A percentile compares a stretch with the other conserved stretches of the same genome.
phyloP scores from a whole-genome alignment of 306 rosid genomes.

The Urtica urens region DNA sequence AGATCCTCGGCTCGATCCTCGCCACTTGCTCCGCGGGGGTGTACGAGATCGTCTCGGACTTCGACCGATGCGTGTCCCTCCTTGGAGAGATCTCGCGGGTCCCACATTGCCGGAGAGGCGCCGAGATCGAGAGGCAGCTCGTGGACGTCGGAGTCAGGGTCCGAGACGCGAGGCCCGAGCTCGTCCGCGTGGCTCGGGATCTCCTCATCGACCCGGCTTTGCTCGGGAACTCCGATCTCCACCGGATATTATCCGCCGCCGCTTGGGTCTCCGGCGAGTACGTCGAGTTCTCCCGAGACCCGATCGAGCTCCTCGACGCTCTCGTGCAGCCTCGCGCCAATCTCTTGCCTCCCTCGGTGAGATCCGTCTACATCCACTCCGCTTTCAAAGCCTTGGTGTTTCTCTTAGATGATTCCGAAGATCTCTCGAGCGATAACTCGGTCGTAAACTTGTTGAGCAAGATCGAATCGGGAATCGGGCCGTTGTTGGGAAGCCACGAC shows the following conservation, averaged over 20 bases:
- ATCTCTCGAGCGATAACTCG: conserved; percentile 30
- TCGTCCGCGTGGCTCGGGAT: conserved; percentile 62
- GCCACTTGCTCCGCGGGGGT: conserved; percentile 46
- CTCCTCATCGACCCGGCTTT: conserved; percentile 94
- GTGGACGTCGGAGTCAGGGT: conserved; percentile 86
- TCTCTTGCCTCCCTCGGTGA: conserved; percentile 63
- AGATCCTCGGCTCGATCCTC: conserved; percentile 65
- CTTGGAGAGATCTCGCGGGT: conserved; percentile 78
- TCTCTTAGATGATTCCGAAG: conserved; percentile 39
- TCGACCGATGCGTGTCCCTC: conserved; percentile 83
- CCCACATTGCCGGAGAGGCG: conserved; percentile 71
- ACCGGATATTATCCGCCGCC: conserved; percentile 65
- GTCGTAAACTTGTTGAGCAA: conserved; percentile 36
- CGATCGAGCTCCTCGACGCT: conserved; percentile 79
- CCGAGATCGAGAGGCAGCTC: conserved; percentile 81
- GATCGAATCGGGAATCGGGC: conserved; percentile 44
- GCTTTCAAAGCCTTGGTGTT: conserved; percentile 51
- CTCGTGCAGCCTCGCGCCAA: conserved; percentile 79
- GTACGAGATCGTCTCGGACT: conserved; percentile 68
- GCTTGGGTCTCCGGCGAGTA: conserved; percentile 89
- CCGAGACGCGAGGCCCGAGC: conserved; percentile 72
- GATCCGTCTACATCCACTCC: conserved; percentile 79
- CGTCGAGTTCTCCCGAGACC: conserved; percentile 48
- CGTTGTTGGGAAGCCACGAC: conserved; percentile 48
- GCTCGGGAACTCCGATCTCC: conserved; percentile 62